These are phyloP conservation scores for Pelargonium nanum DNA, from an alignment of 345 rosid species.

Conservation along the genomic window DNA sequence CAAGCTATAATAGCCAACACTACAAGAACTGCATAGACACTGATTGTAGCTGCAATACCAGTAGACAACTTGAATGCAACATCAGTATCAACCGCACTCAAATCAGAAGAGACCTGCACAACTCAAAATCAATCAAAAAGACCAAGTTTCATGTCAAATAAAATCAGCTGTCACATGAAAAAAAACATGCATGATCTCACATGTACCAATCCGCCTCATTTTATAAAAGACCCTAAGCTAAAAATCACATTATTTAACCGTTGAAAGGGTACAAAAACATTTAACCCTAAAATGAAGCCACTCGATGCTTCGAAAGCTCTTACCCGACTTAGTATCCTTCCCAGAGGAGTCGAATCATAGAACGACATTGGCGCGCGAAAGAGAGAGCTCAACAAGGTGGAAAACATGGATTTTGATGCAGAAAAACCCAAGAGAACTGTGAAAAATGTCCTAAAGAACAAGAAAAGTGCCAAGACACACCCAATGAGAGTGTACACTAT, in stretches of 20 bases:
- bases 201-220: too few species aligned
- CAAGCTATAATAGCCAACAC: conserved; percentile 36
- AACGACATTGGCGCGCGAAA: conserved; percentile 44
- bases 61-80: conserved; percentile 19
- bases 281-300: too few species aligned
- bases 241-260: too few species aligned
- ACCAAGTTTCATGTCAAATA: not conserved
- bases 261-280: too few species aligned
- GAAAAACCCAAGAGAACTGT: conserved; percentile 20
- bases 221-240: too few species aligned
- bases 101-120: conserved; percentile 45
- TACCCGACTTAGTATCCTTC: conserved; percentile 49
- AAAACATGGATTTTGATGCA: conserved; percentile 24
- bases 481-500: conserved; percentile 20
- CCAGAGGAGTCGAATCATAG: conserved; percentile 41
- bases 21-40: conserved; percentile 23
- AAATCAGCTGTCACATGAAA: too few species aligned
- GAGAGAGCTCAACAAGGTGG: conserved; percentile 21
- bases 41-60: conserved; percentile 29
- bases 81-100: conserved; percentile 33
- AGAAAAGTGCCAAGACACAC: conserved; percentile 10
- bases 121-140: not conserved
- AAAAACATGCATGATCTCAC: too few species aligned
- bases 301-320: not conserved
- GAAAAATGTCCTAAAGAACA: conserved; percentile 17